Conservation (phyloP, 306 rosid species). For the Ceratonia siliqua region DNA sequence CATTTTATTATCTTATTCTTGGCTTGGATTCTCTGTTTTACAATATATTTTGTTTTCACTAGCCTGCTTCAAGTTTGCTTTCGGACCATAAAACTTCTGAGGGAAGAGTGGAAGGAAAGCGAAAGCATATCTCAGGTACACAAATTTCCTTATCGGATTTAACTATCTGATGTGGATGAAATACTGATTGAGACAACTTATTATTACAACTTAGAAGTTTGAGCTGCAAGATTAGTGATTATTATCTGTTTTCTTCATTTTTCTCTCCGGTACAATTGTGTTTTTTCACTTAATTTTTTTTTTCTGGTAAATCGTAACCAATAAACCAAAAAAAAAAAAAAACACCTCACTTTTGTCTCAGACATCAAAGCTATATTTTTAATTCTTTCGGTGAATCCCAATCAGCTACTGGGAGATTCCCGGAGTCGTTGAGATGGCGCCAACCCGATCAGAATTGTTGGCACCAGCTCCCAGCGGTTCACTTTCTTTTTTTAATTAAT, state of each 20-base stretch:
- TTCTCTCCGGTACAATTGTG: neutral
- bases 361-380: neutral
- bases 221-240: neutral
- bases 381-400: constrained; percentile 46
- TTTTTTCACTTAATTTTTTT: neutral
- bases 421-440: constrained; percentile 42
- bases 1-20: neutral
- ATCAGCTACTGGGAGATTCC: constrained; percentile 37
- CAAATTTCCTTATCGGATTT: constrained; percentile 27
- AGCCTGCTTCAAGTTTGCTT: constrained; percentile 26
- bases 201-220: constrained; percentile 17
- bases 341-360: constrained; percentile 30
- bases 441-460: constrained; percentile 26
- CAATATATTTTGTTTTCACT: neutral
- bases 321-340: neutral
- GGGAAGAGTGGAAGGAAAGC: constrained; percentile 39
- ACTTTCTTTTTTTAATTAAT: neutral
- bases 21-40: neutral
- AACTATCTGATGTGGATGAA: neutral
- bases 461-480: neutral
- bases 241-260: constrained; percentile 9
- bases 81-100: constrained; percentile 35
- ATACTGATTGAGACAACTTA: neutral
- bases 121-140: constrained; percentile 41
- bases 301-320: neutral